Conservation (phyloP, 2,329 filamentous ascomycete genomes). For the Monascus ruber region DNA sequence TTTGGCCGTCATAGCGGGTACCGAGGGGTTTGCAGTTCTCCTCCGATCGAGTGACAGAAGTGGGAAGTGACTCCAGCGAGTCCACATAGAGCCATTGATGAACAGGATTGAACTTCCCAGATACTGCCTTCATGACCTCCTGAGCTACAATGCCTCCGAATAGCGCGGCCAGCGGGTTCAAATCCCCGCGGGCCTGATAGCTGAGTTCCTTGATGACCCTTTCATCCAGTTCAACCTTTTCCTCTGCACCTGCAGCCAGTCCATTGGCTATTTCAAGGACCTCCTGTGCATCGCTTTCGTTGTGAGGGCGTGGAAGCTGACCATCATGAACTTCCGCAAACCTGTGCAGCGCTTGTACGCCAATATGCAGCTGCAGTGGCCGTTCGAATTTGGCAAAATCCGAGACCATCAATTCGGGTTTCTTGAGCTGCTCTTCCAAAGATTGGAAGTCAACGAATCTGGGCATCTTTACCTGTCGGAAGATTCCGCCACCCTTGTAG, state of each 20-base stretch:
- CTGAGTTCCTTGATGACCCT: conserved; percentile 87
- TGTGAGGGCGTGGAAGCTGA: conserved; percentile 69
- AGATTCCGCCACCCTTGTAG: conserved; percentile 82
- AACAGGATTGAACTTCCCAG: conserved; percentile 94
- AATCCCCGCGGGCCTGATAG: conserved; percentile 84
- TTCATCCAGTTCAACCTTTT: conserved; percentile 76
- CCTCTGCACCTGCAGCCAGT: conserved; percentile 54
- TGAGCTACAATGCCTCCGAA: conserved; percentile 91
- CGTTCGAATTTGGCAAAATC: conserved; percentile 98
- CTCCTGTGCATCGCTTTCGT: conserved; percentile 70
- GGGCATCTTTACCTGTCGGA: conserved; percentile 96
- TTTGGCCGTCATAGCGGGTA: conserved; percentile 89
- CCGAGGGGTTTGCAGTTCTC: conserved; percentile 78
- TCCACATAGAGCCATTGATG: conserved; percentile 96
- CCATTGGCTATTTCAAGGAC: conserved; percentile 64
- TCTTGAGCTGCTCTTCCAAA: conserved; percentile 64
- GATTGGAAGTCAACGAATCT: conserved; percentile 83
- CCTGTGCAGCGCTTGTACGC: conserved; percentile 81
- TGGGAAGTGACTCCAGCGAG: conserved; percentile 86
- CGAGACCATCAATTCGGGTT: conserved; percentile 80
- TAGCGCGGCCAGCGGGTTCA: conserved; percentile 86
- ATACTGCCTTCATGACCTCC: conserved; percentile 92
- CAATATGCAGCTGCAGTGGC: conserved; percentile 80
- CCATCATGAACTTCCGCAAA: conserved; percentile 64
- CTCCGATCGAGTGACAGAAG: conserved; percentile 61